These are phyloP conservation scores for Trichoderma citrinoviride DNA, from an alignment of 2,329 filamentous ascomycete genomes.

Conservation along the genomic window DNA sequence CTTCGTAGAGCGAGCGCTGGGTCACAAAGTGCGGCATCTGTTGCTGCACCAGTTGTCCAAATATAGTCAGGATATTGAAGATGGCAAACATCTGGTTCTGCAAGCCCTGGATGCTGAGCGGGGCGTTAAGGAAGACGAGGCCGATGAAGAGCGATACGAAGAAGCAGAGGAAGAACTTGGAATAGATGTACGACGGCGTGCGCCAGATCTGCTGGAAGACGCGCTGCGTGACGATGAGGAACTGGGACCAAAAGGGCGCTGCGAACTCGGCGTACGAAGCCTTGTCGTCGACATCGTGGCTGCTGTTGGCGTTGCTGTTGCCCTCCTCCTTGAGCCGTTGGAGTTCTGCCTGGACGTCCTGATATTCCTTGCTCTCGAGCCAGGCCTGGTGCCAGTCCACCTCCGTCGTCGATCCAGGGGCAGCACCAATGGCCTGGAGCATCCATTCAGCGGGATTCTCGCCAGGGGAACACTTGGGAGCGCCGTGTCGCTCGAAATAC, in stretches of 20 bases:
- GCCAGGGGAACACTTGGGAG: slow-evolving; percentile 41
- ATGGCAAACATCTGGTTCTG: slow-evolving; percentile 71
- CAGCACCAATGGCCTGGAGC: slow-evolving; percentile 40
- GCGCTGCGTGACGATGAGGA: slow-evolving; percentile 58
- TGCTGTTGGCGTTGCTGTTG: neutral
- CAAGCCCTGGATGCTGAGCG: slow-evolving; percentile 40
- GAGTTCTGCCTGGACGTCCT: slow-evolving; percentile 33
- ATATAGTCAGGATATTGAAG: slow-evolving; percentile 70
- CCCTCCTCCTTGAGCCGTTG: slow-evolving; percentile 24
- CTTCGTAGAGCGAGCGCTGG: slow-evolving; percentile 68
- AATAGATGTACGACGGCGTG: slow-evolving; percentile 71
- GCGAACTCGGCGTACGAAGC: slow-evolving; percentile 59
- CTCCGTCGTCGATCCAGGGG: slow-evolving; percentile 47
- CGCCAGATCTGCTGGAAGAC: slow-evolving; percentile 80
- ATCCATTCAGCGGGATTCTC: slow-evolving; percentile 69
- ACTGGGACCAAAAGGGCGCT: slow-evolving; percentile 60
- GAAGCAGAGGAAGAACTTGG: slow-evolving; percentile 60
- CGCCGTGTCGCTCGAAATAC: slow-evolving; percentile 54
- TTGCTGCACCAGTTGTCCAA: slow-evolving; percentile 38
- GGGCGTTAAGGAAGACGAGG: slow-evolving; percentile 62
- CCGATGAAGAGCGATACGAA: slow-evolving; percentile 60
- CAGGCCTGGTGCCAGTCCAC: slow-evolving; percentile 39
- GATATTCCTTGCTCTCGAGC: slow-evolving; percentile 33
- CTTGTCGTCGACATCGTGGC: neutral
- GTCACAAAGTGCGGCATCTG: slow-evolving; percentile 46